Base-by-base conservation (phyloP, 2,329 filamentous ascomycete species). In the Orbilia ellipsospora region DNA sequence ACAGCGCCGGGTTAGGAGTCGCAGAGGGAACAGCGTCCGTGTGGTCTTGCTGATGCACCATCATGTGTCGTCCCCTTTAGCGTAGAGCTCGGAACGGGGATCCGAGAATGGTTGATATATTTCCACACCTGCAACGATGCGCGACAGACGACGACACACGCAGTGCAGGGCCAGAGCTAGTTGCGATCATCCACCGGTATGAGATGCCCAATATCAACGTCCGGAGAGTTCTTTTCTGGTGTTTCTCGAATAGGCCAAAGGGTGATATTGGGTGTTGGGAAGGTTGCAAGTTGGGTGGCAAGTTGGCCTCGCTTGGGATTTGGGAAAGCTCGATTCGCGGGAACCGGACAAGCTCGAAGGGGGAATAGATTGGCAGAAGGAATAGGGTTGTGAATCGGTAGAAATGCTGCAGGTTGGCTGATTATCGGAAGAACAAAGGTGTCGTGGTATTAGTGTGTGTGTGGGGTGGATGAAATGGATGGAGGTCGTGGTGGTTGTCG, bases 131-230 rank as follows among this genome's bases (percentile, higher is more conserved):
- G 60, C 60, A 54, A 54, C 18, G 45, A 45, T 54, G 60, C 50
- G 60, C 60, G 60, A 63, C 50, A 28, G 59, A 36, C 59, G 56
- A 48, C 36, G 44, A 50, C 42, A 63, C 60, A 63, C 60, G n/a
- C 50, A 51, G 36, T 44, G 60, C 60, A 63, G 60, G 60, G 42
- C 16, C 7, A 18, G 1, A 40, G 60, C 26, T 54, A 31, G 23
- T 42, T 54, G 45, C 15, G 60, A 16, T 42, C 60, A 63, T 63
- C 45, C 60, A 63, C 60, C 18, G 40, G 20, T 15, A 18, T 44
- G 44, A 52, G 31, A 36, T 36, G 10, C 8, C 31, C 10, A 36
- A 36, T 36, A 7, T 36, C 31, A 36, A 10, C 31, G 31, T 6
- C 6, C 31, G 10, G 31, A 7, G 31, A 10, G 31, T 36, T 36